Evolutionary conservation across 331 rosid genomes (phyloP), one percentile per base, ranked within the genome.

Genomic region (Phaseolus coccineus): DNA sequence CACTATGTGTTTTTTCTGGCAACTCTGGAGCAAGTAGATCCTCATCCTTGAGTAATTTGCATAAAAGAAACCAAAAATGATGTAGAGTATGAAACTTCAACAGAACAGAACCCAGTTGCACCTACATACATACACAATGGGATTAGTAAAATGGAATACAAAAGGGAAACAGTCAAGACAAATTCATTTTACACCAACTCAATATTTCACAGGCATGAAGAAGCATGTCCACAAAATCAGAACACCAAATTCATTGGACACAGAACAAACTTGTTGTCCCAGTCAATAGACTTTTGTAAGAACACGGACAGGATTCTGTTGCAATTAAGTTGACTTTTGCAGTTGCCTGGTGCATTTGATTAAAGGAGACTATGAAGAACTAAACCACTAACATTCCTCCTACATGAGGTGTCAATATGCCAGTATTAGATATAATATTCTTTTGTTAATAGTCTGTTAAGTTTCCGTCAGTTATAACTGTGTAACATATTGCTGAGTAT

Each of bases 21-120:
- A 73, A 31, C 70, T 74, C 87, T 62, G 64, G 52, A 66, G 86
- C 55, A 71, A 76, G 79, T 61, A 78, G 65, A 81, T 85, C 94
- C 80, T 79, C 89, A 28, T 92, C 90, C 58, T 83, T 84, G 80
- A 95, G 89, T 79, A 95, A 80, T 90, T 93, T 95, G 81, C 85
- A 92, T 74, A 93, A 85, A 88, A 95, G 86, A 84, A 95, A 95
- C 86, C 96, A 93, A 87, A 93, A 95, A 84, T 95, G 94, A 76
- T 95, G 98, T 63, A 91, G 61, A 64, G 76, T 78, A 74, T 93
- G 97, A 82, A 95, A 93, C 82, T 91, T 91, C 76, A 83, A 80
- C 69, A 93, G 51, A 79, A 91, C 89, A 74, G 83, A 84, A 78
- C 91, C 96, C 84, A 91, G 72, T 81, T 85, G 97, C 74, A 89